Conservation (phyloP, 345 rosid species). For the Raphanus raphanistrum region DNA sequence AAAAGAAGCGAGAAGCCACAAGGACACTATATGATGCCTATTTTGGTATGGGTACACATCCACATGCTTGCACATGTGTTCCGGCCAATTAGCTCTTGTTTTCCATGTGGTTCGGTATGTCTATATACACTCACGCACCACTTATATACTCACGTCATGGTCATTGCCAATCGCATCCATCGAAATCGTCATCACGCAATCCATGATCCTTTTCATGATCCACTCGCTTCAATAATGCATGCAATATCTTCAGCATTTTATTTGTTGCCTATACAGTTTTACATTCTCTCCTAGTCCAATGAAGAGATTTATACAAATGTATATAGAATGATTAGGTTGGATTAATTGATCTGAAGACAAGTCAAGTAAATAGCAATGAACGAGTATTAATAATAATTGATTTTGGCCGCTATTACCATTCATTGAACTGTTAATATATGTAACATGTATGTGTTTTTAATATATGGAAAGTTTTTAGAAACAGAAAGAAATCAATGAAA, state of each 20-base stretch:
- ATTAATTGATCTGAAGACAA: not conserved
- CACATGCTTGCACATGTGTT: constrained; percentile 45
- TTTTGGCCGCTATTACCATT: not conserved
- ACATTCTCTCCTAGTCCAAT: constrained; percentile 21
- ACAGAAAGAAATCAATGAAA: constrained; percentile 6
- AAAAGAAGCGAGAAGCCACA: constrained; percentile 33
- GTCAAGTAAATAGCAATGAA: not conserved
- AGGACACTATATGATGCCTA: constrained; percentile 42
- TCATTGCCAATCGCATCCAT: constrained; percentile 30
- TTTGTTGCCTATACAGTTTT: constrained; percentile 16
- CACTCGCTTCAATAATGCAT: constrained; percentile 29
- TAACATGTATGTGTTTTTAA: not conserved
- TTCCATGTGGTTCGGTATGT: constrained; percentile 41
- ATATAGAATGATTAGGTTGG: not conserved
- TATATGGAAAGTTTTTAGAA: constrained; percentile 9
- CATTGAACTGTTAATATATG: not conserved
- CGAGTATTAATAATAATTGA: not conserved
- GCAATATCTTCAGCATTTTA: constrained; percentile 17
- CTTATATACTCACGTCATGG: constrained; percentile 23
- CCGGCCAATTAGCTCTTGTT: constrained; percentile 37
- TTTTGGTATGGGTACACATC: constrained; percentile 34
- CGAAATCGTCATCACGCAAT: constrained; percentile 22
- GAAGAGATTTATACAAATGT: constrained; percentile 6
- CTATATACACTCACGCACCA: constrained; percentile 27
- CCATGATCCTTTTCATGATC: constrained; percentile 10